These are phyloP conservation scores for Oxytropis ochrocephala DNA, from an alignment of 306 rosid species.

Conservation along the genomic window DNA sequence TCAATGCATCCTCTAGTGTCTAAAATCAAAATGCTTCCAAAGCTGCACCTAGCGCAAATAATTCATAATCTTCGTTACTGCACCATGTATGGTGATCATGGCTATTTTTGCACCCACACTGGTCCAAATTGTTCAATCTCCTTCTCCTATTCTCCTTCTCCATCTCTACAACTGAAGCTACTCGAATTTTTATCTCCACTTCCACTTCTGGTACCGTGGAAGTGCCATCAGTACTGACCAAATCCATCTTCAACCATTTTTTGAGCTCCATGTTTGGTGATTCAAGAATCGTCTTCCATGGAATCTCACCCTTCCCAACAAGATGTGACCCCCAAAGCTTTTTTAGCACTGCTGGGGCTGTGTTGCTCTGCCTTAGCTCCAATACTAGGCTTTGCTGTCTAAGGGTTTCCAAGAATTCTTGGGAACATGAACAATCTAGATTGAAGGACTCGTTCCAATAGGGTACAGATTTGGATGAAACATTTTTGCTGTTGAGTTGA, in stretches of 20 bases:
- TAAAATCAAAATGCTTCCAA: conserved; percentile 44
- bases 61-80: conserved; percentile 41
- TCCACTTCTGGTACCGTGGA: conserved; percentile 32
- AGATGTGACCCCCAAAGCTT: conserved; percentile 49
- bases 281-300: conserved; percentile 54
- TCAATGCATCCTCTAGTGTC: not conserved
- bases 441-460: conserved; percentile 64
- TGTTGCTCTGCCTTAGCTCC: conserved; percentile 60
- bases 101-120: conserved; percentile 58
- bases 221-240: conserved; percentile 8
- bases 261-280: conserved; percentile 57
- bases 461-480: conserved; percentile 34
- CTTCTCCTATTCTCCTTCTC: conserved; percentile 20
- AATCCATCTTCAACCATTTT: conserved; percentile 53
- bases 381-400: conserved; percentile 48
- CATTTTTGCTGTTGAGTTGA: conserved; percentile 36
- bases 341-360: conserved; percentile 15
- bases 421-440: conserved; percentile 56
- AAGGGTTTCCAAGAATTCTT: conserved; percentile 40
- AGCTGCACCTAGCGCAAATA: conserved; percentile 49
- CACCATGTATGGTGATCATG: conserved; percentile 23
- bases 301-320: conserved; percentile 58
- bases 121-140: conserved; percentile 22
- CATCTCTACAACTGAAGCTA: not conserved
- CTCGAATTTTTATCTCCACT: conserved; percentile 41